phyloP scores from a whole-genome alignment of 2,329 filamentous ascomycete genomes.

The Catunica adiposa region DNA sequence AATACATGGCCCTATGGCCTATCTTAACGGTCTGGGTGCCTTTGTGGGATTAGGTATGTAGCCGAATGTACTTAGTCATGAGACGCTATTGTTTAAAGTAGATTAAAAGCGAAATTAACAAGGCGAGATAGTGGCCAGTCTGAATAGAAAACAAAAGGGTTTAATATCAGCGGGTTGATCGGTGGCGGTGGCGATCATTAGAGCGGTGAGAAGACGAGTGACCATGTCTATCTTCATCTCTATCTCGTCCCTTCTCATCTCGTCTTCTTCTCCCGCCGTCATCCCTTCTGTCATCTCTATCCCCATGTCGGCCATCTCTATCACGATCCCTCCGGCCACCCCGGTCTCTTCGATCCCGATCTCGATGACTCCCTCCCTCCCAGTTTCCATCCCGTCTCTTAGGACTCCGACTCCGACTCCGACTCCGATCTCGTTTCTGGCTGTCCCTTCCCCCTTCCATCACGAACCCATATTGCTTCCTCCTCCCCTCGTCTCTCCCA shows the following conservation, averaged over 20 bases:
- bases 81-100: too few relatives aligned
- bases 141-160: too few relatives aligned
- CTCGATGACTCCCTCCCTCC: constrained; percentile 15
- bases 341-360: constrained; percentile 18
- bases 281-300: not conserved
- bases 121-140: too few relatives aligned
- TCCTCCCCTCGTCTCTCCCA: constrained; percentile 24
- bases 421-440: constrained; percentile 36
- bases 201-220: not conserved
- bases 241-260: not conserved
- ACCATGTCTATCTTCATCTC: constrained; percentile 15
- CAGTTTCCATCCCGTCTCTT: constrained; percentile 7
- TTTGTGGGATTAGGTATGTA: too few relatives aligned
- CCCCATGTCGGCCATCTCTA: not conserved
- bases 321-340: not conserved
- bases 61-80: too few relatives aligned
- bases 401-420: constrained; percentile 19
- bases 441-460: too few relatives aligned
- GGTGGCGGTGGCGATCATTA: too few relatives aligned
- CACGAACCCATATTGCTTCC: constrained; percentile 51
- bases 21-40: too few relatives aligned
- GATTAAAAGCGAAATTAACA: too few relatives aligned
- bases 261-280: not conserved
- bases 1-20: too few relatives aligned
- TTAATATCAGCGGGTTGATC: too few relatives aligned